These are phyloP conservation scores for Quercus lobata DNA, from an alignment of 331 rosid genomes.

Conservation along the genomic window DNA sequence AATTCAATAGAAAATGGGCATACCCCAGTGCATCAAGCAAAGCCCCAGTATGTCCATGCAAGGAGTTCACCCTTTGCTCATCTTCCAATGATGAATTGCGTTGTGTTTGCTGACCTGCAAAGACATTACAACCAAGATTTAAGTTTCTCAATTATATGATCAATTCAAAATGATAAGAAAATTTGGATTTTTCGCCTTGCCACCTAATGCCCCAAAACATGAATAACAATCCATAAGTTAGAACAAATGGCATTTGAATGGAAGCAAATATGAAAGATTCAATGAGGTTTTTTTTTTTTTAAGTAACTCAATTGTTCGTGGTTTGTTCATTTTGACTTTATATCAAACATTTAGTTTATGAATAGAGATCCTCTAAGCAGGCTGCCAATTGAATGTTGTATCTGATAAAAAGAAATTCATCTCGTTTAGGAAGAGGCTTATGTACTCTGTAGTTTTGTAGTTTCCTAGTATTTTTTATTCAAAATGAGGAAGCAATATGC, in stretches of 20 bases:
- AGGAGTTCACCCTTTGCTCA: slow-evolving; percentile 32
- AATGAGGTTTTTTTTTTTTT: neutral
- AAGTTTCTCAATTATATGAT: neutral
- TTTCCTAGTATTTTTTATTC: neutral
- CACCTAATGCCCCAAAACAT: neutral
- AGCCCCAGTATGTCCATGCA: slow-evolving; percentile 27
- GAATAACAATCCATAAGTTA: neutral
- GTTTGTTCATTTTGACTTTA: neutral
- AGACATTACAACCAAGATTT: neutral
- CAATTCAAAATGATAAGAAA: no score
- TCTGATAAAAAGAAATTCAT: neutral
- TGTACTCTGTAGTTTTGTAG: neutral
- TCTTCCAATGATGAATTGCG: slow-evolving; percentile 47
- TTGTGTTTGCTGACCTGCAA: slow-evolving; percentile 34
- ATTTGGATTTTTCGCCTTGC: neutral
- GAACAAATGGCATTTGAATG: neutral
- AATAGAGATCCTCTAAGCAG: neutral
- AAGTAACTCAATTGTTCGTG: neutral
- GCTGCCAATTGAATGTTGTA: neutral
- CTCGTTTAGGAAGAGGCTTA: neutral
- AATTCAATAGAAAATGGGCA: neutral
- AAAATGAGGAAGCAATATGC: neutral
- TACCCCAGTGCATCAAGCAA: slow-evolving; percentile 37
- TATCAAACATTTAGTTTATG: no score
- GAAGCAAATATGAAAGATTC: neutral